phyloP scores from a whole-genome alignment of 108 stramenopile species.

The Ochromonas danica region DNA sequence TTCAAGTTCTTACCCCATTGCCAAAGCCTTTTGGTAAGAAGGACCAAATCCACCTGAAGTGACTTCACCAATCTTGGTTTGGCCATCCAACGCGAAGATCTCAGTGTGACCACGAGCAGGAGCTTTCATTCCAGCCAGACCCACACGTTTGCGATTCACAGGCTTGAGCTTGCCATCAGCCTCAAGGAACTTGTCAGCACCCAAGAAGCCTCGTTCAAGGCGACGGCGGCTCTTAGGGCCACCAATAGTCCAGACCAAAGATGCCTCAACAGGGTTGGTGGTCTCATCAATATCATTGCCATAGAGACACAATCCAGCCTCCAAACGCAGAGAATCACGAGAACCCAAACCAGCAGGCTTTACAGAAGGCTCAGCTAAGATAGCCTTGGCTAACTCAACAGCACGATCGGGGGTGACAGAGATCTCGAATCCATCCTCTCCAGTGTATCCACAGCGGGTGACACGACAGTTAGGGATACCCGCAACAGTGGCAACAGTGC shows the following conservation, averaged over 20 bases:
- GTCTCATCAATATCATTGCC: constrained; percentile 91
- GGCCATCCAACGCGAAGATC: constrained; percentile 79
- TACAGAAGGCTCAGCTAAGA: constrained; percentile 60
- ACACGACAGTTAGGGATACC: constrained; percentile 80
- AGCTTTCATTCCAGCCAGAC: constrained; percentile 90
- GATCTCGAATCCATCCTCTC: constrained; percentile 99
- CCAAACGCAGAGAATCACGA: constrained; percentile 93
- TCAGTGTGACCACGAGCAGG: constrained; percentile 88
- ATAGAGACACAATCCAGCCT: constrained; percentile 97
- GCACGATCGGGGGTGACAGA: constrained; percentile 65
- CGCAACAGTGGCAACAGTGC: constrained; percentile 73
- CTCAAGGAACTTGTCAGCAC: constrained; percentile 82
- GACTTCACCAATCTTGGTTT: constrained; percentile 75
- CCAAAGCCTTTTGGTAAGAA: constrained; percentile 85
- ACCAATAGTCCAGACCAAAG: constrained; percentile 91
- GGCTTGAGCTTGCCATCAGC: constrained; percentile 79
- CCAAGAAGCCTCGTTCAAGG: constrained; percentile 85
- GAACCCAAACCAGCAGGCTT: constrained; percentile 92
- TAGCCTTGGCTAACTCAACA: constrained; percentile 35
- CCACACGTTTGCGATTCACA: constrained; percentile 82
- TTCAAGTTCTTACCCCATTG: constrained; percentile 85
- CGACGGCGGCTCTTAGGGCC: constrained; percentile 80
- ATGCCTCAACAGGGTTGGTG: constrained; percentile 87
- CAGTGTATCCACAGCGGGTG: constrained; percentile 99
- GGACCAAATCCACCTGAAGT: constrained; percentile 92